phyloP scores from a whole-genome alignment of 345 rosid species.

The Leavenworthia alabamica region DNA sequence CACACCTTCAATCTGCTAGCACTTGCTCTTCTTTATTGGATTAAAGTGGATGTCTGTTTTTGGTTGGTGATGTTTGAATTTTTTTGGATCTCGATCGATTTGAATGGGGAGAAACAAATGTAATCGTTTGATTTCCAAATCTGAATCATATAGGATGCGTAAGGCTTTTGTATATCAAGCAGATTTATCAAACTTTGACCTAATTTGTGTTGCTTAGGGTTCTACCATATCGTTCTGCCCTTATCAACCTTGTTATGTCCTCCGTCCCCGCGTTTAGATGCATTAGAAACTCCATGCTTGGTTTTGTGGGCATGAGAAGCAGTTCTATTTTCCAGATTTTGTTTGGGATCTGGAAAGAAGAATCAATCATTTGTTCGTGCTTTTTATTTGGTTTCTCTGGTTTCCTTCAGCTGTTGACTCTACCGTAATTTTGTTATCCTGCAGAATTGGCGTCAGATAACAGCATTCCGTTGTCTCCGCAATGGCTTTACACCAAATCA shows the following conservation, averaged over 20 bases:
- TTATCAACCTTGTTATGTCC: not conserved
- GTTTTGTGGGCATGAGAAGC: not conserved
- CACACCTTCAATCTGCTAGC: not conserved
- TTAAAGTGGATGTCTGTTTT: not conserved
- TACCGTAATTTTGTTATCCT: not conserved
- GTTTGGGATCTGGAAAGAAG: not conserved
- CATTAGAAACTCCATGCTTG: no score
- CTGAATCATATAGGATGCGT: slow-evolving; percentile 12
- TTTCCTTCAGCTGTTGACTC: no score
- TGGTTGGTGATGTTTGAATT: not conserved
- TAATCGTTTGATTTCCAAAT: slow-evolving; percentile 9
- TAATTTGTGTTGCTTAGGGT: slow-evolving; percentile 12
- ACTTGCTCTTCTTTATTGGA: not conserved
- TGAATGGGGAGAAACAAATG: not conserved
- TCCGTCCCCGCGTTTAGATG: no score
- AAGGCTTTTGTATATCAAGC: not conserved
- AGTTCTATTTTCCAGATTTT: not conserved
- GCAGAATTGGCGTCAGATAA: slow-evolving; percentile 62
- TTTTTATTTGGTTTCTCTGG: not conserved
- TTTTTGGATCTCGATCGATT: not conserved
- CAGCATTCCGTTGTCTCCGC: slow-evolving; percentile 92
- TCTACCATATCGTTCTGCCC: not conserved
- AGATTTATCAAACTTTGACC: not conserved
- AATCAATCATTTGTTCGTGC: no score
- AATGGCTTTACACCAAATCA: slow-evolving; percentile 86